Conservation (phyloP, 2,329 filamentous ascomycete genomes). For the Thermothelomyces thermophilus region DNA sequence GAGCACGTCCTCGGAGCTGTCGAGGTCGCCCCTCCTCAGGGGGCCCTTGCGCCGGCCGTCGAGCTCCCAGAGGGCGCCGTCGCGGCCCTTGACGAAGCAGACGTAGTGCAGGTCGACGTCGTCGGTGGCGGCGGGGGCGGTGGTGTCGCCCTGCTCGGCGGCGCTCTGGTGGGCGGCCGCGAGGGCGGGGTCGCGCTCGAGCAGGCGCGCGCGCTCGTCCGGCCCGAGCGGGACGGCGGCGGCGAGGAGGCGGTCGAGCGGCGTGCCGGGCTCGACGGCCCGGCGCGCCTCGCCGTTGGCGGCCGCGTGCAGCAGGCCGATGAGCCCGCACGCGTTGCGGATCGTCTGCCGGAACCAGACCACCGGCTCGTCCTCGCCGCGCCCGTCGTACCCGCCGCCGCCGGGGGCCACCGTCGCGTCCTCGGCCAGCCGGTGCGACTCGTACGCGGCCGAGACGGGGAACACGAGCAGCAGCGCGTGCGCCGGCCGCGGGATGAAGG, state of each 20-base stretch:
- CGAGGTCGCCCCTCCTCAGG: constrained; percentile 49
- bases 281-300: constrained; percentile 65
- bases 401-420: no score
- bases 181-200: constrained; percentile 70
- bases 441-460: constrained; percentile 73
- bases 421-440: constrained; percentile 67
- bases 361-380: constrained; percentile 65
- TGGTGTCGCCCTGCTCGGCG: constrained; percentile 69
- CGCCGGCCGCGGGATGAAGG: constrained; percentile 81
- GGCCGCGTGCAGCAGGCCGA: constrained; percentile 77
- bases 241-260: constrained; percentile 58
- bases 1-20: constrained; percentile 60
- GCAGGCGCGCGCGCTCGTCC: constrained; percentile 57
- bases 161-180: constrained; percentile 74
- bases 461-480: constrained; percentile 89
- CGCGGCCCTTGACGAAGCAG: constrained; percentile 73
- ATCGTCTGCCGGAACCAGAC: constrained; percentile 96
- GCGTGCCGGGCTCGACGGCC: constrained; percentile 52
- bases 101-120: constrained; percentile 93
- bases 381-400: constrained; percentile 58
- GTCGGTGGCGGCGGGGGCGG: constrained; percentile 69
- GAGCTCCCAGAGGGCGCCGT: constrained; percentile 58
- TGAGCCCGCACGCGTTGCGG: constrained; percentile 84
- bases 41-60: constrained; percentile 55
- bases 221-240: constrained; percentile 66